phyloP scores from a whole-genome alignment of 202 grass and related monocot genomes.

The Carex arenaria region DNA sequence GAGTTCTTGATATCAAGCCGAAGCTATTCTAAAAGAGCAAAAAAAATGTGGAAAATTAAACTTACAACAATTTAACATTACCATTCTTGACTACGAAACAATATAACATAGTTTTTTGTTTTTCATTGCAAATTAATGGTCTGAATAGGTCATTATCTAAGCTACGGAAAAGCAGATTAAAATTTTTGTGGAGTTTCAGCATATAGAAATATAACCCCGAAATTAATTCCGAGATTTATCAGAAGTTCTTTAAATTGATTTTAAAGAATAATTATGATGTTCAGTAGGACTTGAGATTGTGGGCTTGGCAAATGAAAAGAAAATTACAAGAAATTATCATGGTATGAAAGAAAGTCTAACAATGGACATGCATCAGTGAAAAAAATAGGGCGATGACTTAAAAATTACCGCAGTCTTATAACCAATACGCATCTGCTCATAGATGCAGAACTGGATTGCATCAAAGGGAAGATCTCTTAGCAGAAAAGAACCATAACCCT shows the following conservation, averaged over 20 bases:
- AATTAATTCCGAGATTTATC: background rate
- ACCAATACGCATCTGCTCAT: slow-evolving; percentile 93
- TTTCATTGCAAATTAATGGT: background rate
- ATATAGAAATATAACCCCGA: background rate
- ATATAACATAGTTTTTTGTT: background rate
- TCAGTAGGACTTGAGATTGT: background rate
- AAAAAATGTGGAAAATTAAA: background rate
- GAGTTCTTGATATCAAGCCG: background rate
- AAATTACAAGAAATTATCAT: background rate
- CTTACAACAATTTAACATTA: background rate
- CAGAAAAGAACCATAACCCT: slow-evolving; percentile 94
- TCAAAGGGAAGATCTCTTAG: slow-evolving; percentile 90
- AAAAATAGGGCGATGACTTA: background rate
- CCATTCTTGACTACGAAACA: background rate
- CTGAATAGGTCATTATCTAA: background rate
- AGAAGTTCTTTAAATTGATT: background rate
- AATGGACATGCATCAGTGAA: background rate
- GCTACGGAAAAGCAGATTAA: background rate
- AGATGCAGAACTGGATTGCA: slow-evolving; percentile 92
- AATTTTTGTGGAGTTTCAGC: background rate
- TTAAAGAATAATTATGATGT: background rate
- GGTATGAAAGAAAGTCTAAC: background rate
- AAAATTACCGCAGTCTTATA: slow-evolving; percentile 65
- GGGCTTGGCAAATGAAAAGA: background rate
- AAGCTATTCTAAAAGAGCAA: background rate